Base-by-base conservation (phyloP, 2,329 filamentous ascomycete genomes). In the Sordariomycetes sp. region DNA sequence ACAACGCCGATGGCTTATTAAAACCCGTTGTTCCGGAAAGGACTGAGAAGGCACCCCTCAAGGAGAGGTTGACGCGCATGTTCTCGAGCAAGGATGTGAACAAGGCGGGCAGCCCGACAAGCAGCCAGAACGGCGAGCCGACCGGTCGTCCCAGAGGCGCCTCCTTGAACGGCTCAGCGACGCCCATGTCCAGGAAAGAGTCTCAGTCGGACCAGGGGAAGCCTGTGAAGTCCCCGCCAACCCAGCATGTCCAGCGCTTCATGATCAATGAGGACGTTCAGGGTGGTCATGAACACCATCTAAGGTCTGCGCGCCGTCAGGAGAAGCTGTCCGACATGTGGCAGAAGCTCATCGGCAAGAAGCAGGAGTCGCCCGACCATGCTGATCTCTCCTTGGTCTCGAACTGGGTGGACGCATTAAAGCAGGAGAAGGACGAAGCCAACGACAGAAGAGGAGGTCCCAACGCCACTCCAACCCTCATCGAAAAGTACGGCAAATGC, bases 401-500 rank as follows among this genome's bases (percentile, higher is more conserved):
- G 19, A 88, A 78, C 47, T 96, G 90, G 90, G 88, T 95, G 36
- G 90, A 95, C 55, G 88, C 93, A 42, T 70, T 95, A 46, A 86
- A 87, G 55, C 82, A 76, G 45, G 88, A 95, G 57, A 87, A 86
- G 55, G 86, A 93, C 39, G 80, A 93, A 54, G 81, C 85, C 40
- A 75, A 73, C 25, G 86, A 94, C 48, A 86, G 82, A 63, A 92
- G 82, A 55, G 77, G 75, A 17, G 82, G 82, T 1, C 74, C 82
- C 6, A 84, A 82, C 50, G 71, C 83, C 12, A 78, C 77, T 15
- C 51, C 55, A 4, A 87, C 87, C 1, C 67, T 98, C 32, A 85
- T 92, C 2, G 86, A 96, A 53, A 96, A 96, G 57, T 98, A 98
- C 55, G 92, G 92, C 48, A 96, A 96, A 63, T 96, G 92, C 54